Base-by-base conservation (phyloP, 179 eudicot species). In the Beta corolliflora region DNA sequence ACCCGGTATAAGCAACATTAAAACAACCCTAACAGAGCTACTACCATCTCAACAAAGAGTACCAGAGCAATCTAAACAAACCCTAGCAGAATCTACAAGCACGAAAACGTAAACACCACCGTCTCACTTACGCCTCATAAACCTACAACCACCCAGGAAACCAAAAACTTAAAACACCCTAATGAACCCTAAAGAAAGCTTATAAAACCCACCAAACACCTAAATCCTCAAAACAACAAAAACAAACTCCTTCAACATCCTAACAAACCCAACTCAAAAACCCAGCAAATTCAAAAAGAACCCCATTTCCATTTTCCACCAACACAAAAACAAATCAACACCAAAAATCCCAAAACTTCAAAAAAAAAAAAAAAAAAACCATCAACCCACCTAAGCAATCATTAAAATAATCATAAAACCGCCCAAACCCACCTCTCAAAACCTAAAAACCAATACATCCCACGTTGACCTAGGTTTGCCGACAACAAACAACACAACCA, bases 381-480 rank as follows among this genome's bases (percentile, higher is more conserved):
- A 36, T 36, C 41, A 2, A 36, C 41, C 41, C 41, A 36, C 41
- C 41, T 36, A 36, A 36, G 41, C 41, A 36, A 36, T 36, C 41
- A 36, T 36, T 36, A 36, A 36, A 36, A 36, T 36, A 36, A 36
- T 36, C 41, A 36, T 36, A 36, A 36, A 36, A 36, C 41, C 41
- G 9, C 19, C 46, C n/a, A 66, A 61, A 50, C 12, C 71, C 56
- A 48, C 29, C 52, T 8, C 79, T 1, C n/a, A 46, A 23, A 78
- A 31, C 61, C 64, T 36, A 54, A 44, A 56, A 36, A 31, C 5
- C 18, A 72, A 25, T 12, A 4, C 4, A 11, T 15, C 16, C 54
- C 19, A 54, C 50, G 75, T 74, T 81, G 79, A 80, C 83, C 83
- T 81, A 74, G 54, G 65, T 45, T n/a, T 81, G 75, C 83, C 79